Evolutionary conservation across 2,329 filamentous ascomycete species (phyloP), one percentile per base, ranked within the genome.

Genomic region (Colletotrichum eleusines): DNA sequence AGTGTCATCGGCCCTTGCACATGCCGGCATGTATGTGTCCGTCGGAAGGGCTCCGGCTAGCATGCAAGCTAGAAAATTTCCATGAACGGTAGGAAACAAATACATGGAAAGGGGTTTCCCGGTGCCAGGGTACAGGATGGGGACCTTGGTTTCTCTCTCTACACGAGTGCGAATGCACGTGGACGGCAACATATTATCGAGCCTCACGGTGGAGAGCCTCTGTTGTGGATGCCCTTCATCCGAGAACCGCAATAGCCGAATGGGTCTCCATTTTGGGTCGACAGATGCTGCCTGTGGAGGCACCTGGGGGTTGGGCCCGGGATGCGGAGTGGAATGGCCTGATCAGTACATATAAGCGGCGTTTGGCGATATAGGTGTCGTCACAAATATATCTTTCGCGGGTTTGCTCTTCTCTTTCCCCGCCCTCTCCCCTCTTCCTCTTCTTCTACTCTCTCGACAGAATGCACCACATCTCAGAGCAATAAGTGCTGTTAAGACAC

Each of bases 171-270:
- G 44, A 67, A 63, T 62, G 9, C 42, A 51, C 28, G 46, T 33
- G 64, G 53, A 48, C 64, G 59, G 58, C 42, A 68, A 69, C 59
- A 69, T 48, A 46, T 20, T 46, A 44, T 69, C 59, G 64, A 71
- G 58, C 64, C 69, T 71, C 69, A 71, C 38, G 40, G 58, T 71
- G 65, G 69, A 69, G 65, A 69, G 44, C 69, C 59, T 54, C 31
- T 38, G 53, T 38, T 63, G 44, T 69, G 44, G 53, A 59, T 18
- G 64, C 64, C 69, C 35, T 71, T 69, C 69, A 69, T 63, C 69
- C 69, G 69, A 71, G 69, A 69, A 59, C 54, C 38, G 53, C 59
- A 69, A 69, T 71, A 63, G 69, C 69, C 69, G 69, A 69, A 63
- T 38, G 26, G 64, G 51, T 20, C 33, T 31, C 65, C 53, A 63